Evolutionary conservation across 495 filamentous ascomycete genomes (phyloP).

Genomic region (Paragyromitra xinjiangensis): DNA sequence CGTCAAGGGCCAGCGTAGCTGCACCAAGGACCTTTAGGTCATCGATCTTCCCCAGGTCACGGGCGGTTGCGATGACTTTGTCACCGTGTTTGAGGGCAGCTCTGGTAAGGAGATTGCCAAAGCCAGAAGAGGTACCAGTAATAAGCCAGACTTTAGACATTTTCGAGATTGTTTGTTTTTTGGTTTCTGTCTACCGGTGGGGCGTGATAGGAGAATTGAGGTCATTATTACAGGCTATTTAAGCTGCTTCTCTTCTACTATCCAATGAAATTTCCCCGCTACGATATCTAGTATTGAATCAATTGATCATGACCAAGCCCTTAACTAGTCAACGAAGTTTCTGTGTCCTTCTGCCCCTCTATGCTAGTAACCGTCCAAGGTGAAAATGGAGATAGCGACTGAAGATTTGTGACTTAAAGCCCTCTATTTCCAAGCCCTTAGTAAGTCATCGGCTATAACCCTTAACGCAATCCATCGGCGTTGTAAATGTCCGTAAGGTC

Average conservation of each 20-base stretch:
- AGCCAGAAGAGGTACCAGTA: conserved; percentile 62
- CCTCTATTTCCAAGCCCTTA: not conserved
- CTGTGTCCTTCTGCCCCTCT: too few species aligned
- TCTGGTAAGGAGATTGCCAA: conserved; percentile 59
- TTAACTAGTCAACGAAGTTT: not conserved
- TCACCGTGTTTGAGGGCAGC: conserved; percentile 59
- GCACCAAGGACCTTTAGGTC: conserved; percentile 60
- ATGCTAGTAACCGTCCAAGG: too few species aligned
- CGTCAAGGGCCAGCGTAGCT: conserved; percentile 60
- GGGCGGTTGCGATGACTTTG: conserved; percentile 62
- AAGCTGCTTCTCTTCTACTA: not conserved
- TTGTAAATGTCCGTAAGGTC: not conserved
- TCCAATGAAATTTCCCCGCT: not conserved
- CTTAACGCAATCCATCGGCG: not conserved
- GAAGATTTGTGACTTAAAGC: too few species aligned
- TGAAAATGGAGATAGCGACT: too few species aligned
- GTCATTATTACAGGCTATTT: not conserved
- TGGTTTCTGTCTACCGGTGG: not conserved
- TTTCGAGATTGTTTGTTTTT: not conserved
- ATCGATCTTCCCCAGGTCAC: conserved; percentile 50
- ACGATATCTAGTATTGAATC: too few species aligned
- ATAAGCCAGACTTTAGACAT: conserved; percentile 62
- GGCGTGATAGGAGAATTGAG: not conserved
- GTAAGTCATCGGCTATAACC: not conserved
- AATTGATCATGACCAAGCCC: too few species aligned